These are phyloP conservation scores for Xylaria polymorpha DNA, from an alignment of 2,329 filamentous ascomycete species.

Conservation along the genomic window DNA sequence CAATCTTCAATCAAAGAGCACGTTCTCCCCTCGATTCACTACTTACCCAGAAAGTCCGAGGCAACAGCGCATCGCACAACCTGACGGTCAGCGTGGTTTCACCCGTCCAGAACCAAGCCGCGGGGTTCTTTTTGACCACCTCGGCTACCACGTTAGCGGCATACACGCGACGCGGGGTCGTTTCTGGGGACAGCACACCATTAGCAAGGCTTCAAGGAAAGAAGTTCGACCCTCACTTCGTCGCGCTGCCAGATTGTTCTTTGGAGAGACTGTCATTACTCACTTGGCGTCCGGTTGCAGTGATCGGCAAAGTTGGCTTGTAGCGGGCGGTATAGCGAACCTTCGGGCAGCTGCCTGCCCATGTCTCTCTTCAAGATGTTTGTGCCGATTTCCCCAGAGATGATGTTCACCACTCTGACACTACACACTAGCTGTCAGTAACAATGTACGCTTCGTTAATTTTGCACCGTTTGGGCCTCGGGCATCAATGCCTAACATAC, in stretches of 20 bases:
- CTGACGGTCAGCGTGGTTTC: neutral
- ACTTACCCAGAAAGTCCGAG: slow-evolving; percentile 4
- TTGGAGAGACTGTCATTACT: no score
- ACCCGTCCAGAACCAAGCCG: slow-evolving; percentile 20
- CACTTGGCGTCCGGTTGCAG: no score
- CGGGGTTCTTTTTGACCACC: slow-evolving; percentile 2
- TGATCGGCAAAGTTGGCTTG: slow-evolving; percentile 38
- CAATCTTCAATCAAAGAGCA: no score
- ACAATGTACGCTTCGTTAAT: no score
- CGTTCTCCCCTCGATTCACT: no score
- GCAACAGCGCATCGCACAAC: neutral
- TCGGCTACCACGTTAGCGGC: slow-evolving; percentile 7
- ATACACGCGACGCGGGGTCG: slow-evolving; percentile 4
- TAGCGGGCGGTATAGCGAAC: slow-evolving; percentile 39
- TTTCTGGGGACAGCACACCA: no score
- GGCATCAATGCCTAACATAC: slow-evolving; percentile 28
- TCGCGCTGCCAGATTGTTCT: no score
- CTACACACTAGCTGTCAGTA: slow-evolving; percentile 18
- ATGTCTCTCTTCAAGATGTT: slow-evolving; percentile 47
- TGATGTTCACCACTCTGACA: slow-evolving; percentile 41
- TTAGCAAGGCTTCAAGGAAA: no score
- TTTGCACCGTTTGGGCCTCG: no score
- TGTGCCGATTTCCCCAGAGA: slow-evolving; percentile 46
- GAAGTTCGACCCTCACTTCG: no score
- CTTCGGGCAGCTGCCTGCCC: slow-evolving; percentile 39